Evolutionary conservation across 805 yeast genomes (phyloP).

Genomic region (Cyberlindnera xylosilytica): DNA sequence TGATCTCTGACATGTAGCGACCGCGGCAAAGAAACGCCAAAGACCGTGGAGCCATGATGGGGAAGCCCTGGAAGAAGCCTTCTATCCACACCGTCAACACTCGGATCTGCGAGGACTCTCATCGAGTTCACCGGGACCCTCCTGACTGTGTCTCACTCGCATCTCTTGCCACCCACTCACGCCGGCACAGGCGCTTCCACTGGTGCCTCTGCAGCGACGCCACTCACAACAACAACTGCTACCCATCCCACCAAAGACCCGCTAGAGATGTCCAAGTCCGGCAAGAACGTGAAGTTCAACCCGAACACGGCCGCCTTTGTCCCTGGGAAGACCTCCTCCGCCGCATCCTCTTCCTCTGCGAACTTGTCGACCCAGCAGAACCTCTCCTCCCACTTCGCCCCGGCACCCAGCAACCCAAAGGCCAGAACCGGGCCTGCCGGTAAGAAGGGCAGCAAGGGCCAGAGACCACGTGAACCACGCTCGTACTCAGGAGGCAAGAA

Average conservation of each 20-base stretch:
- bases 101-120: not conserved
- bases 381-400: constrained; percentile 22
- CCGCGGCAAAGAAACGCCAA: too few relatives aligned
- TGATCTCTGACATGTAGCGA: too few relatives aligned
- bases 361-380: constrained; percentile 3
- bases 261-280: not conserved
- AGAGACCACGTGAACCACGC: constrained; percentile 4
- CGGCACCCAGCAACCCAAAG: constrained; percentile 15
- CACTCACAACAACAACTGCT: not conserved
- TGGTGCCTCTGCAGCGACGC: not conserved
- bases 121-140: not conserved
- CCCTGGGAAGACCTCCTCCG: constrained; percentile 14
- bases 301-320: constrained; percentile 20
- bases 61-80: too few relatives aligned
- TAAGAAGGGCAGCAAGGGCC: not conserved
- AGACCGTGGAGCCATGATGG: too few relatives aligned
- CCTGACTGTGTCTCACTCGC: not conserved
- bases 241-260: not conserved
- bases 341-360: not conserved
- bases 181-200: not conserved
- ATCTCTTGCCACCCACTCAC: not conserved
- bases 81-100: not conserved
- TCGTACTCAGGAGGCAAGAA: not conserved
- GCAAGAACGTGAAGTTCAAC: constrained; percentile 17
- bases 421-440: not conserved